These are phyloP conservation scores for Sporobolomyces pararoseus DNA, from an alignment of 768 basidiomycete species.

Conservation along the genomic window DNA sequence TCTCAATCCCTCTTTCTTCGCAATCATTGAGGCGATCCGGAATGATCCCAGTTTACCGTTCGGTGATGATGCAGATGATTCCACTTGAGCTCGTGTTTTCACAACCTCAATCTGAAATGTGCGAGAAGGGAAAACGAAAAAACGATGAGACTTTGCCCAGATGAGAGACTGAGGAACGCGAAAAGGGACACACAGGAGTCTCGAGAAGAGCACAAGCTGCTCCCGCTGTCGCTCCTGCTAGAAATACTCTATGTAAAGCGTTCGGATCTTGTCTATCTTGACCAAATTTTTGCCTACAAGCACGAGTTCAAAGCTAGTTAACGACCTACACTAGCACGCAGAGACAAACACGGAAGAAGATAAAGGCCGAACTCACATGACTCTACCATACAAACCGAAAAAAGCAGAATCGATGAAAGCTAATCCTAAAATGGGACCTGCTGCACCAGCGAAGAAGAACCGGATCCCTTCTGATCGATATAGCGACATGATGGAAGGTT, in stretches of 20 bases:
- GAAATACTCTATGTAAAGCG: conserved; percentile 19
- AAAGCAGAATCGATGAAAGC: conserved; percentile 42
- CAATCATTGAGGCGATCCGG: conserved; percentile 36
- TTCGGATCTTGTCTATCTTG: conserved; percentile 42
- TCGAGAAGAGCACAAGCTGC: conserved; percentile 37
- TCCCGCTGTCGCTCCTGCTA: conserved; percentile 32
- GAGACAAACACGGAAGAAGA: not conserved
- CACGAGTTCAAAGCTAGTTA: not conserved
- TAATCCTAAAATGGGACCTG: conserved; percentile 40
- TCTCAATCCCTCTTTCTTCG: conserved; percentile 30
- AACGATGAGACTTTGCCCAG: not conserved
- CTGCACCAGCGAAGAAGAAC: conserved; percentile 42
- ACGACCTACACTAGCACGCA: not conserved
- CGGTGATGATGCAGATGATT: conserved; percentile 1
- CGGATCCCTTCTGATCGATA: conserved; percentile 36
- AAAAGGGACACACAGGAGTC: conserved; percentile 29
- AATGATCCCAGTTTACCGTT: conserved; percentile 38
- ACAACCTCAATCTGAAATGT: conserved; percentile 39
- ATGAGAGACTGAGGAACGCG: not conserved
- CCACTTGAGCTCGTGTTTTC: conserved; percentile 42
- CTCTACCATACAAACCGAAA: conserved; percentile 39
- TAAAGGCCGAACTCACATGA: conserved; percentile 41
- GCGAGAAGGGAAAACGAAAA: not conserved
- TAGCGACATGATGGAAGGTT: conserved; percentile 22
- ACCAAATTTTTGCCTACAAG: conserved; percentile 23